Evolutionary conservation across 257 asterid genomes (phyloP), one percentile per base, ranked within the genome.

Genomic region (Eucommia ulmoides): DNA sequence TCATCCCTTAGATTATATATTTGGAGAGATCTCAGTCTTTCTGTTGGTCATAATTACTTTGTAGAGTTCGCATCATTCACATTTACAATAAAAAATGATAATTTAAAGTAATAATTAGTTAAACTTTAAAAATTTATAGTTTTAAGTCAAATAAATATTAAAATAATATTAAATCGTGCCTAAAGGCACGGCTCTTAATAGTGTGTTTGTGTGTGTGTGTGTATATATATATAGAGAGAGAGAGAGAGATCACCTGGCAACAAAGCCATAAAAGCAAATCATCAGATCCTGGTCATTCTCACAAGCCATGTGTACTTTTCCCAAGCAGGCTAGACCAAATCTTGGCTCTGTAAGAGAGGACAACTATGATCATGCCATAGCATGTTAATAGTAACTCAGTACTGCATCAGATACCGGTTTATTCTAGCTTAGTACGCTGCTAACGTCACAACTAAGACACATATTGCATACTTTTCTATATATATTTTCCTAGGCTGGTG

Each of bases 291-390:
- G 83, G 66, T 88, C 97, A 63, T 72, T 76, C 71, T 81, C 93
- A 70, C 54, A 81, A 53, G 54, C 73, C 84, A 61, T 53, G 77
- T 69, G 73, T 33, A 84, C 74, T 77, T 77, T 84, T 29, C 87
- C 94, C 80, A 88, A 73, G 76, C 84, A 84, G 51, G 92, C 64
- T 56, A 88, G 77, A 63, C 95, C 94, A 67, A 81, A 73, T 56
- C 68, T 73, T 41, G 95, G 95, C 66, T 88, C 92, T 83, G 82
- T 69, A 74, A 45, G 41, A 60, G 49, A 70, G 51, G 61, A 22
- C 52, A 35, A 35, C n/a, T 11, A 35, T 35, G 3, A 15, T 10
- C 0, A 35, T 10, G 11, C 3, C n/a, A 15, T 35, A 4, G 10
- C 44, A 35, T 11, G 42, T 33, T 33, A 18, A 4, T 35, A 9